Evolutionary conservation across 2,329 filamentous ascomycete genomes (phyloP).

Genomic region (Parafenestella ontariensis): DNA sequence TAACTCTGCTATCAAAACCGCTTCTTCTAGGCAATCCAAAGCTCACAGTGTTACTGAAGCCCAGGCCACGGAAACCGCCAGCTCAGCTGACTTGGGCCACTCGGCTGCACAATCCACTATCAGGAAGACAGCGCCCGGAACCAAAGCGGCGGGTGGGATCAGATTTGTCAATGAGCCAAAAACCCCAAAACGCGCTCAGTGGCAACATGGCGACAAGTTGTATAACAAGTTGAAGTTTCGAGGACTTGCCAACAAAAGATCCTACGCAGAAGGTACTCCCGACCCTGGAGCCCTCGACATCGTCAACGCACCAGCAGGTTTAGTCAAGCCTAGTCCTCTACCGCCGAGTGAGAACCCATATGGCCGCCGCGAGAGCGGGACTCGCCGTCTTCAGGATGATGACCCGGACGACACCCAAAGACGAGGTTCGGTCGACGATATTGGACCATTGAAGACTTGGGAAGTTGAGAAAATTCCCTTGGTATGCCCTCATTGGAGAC

Average conservation of each 20-base stretch:
- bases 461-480: conserved; percentile 37
- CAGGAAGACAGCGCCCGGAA: conserved; percentile 1
- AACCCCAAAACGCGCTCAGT: conserved; percentile 9
- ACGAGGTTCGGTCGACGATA: neutral
- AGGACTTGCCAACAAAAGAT: conserved; percentile 26
- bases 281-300: conserved; percentile 33
- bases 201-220: conserved; percentile 18
- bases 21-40: neutral
- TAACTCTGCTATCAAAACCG: neutral
- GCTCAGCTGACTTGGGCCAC: too few relatives aligned
- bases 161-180: conserved; percentile 36
- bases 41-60: too few relatives aligned
- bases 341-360: conserved; percentile 25
- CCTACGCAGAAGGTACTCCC: conserved; percentile 32
- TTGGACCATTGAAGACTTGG: conserved; percentile 21
- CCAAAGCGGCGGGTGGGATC: conserved; percentile 20
- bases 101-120: neutral
- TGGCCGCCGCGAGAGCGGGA: conserved; percentile 30
- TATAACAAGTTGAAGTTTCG: conserved; percentile 28
- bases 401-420: conserved; percentile 10
- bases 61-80: too few relatives aligned
- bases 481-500: conserved; percentile 38
- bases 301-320: conserved; percentile 23
- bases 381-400: conserved; percentile 18
- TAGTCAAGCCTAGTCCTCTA: conserved; percentile 2